Percentiles rank a stretch among this genome's conserved stretches.
Conservation (phyloP, 495 filamentous ascomycete species). For the Bombardia bombarda region DNA sequence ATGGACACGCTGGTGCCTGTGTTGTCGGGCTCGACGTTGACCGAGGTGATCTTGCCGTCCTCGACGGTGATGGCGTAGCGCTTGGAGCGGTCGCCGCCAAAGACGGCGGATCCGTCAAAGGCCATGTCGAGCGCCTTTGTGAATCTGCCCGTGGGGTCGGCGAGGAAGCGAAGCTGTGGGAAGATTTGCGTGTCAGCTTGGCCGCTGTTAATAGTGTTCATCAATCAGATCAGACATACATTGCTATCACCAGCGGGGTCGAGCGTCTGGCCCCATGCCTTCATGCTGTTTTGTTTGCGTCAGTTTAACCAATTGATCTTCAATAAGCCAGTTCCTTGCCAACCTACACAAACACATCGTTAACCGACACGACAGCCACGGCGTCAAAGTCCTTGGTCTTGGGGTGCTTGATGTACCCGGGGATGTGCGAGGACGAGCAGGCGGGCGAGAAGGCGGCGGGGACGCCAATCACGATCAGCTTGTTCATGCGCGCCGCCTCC, state of each 20-base stretch:
- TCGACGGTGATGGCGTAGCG: slow-evolving; percentile 77
- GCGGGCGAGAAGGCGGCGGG: slow-evolving; percentile 81
- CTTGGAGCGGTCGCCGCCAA: slow-evolving; percentile 80
- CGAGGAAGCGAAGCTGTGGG: slow-evolving; percentile 73
- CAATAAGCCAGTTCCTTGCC: not conserved
- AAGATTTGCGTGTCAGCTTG: no score
- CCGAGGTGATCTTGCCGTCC: slow-evolving; percentile 66
- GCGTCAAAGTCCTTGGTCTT: slow-evolving; percentile 65
- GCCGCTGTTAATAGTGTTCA: not conserved
- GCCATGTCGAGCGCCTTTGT: slow-evolving; percentile 76
- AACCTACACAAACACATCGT: slow-evolving; percentile 89
- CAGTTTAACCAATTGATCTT: slow-evolving; percentile 1
- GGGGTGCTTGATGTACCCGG: slow-evolving; percentile 70
- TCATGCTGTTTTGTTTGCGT: slow-evolving; percentile 50
- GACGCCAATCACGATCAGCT: slow-evolving; percentile 72
- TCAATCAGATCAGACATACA: slow-evolving; percentile 45
- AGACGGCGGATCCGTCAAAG: slow-evolving; percentile 77
- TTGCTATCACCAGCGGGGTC: slow-evolving; percentile 64
- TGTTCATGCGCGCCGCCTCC: slow-evolving; percentile 59
- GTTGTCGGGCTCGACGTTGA: slow-evolving; percentile 87
- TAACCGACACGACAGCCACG: slow-evolving; percentile 84
- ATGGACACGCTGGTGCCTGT: slow-evolving; percentile 58
- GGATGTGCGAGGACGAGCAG: slow-evolving; percentile 74
- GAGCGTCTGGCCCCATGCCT: slow-evolving; percentile 71
- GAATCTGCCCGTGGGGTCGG: slow-evolving; percentile 76